Percentiles rank a stretch among this genome's conserved stretches.
Evolutionary conservation across 1,284 basidiomycete genomes (phyloP).

Genomic region (Rhizopogon parksii): DNA sequence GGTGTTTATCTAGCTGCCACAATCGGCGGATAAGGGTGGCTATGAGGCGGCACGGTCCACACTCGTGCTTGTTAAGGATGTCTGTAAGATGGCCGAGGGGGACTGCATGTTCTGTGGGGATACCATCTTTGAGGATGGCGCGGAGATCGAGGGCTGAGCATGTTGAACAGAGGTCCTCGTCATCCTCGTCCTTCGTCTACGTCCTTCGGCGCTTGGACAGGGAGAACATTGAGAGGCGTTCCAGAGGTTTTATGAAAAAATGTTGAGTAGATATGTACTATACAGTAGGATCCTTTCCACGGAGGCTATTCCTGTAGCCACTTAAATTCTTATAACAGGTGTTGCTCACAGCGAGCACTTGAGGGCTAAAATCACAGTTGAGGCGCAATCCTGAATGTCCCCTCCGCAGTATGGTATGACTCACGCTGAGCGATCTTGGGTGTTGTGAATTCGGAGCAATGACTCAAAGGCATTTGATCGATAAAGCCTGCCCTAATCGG

Average conservation of each 20-base stretch:
- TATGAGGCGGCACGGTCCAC: slow-evolving; percentile 14
- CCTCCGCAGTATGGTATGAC: too few species aligned
- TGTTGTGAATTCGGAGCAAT: too few species aligned
- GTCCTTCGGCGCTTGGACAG: not conserved
- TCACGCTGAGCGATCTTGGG: too few species aligned
- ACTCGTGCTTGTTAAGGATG: slow-evolving; percentile 9
- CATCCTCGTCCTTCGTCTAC: not conserved
- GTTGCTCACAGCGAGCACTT: too few species aligned
- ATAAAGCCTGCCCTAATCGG: slow-evolving; percentile 24
- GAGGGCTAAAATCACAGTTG: too few species aligned
- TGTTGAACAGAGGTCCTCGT: slow-evolving; percentile 2
- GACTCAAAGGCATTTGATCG: slow-evolving; percentile 15
- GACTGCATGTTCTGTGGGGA: slow-evolving; percentile 3
- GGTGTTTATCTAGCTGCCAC: slow-evolving; percentile 15
- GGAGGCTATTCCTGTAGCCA: too few species aligned
- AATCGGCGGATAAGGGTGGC: slow-evolving; percentile 9
- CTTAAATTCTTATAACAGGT: too few species aligned
- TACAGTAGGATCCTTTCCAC: too few species aligned
- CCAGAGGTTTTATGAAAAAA: too few species aligned
- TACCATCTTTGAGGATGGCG: slow-evolving; percentile 12
- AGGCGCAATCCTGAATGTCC: too few species aligned
- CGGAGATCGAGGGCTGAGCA: slow-evolving; percentile 13
- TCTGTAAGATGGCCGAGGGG: slow-evolving; percentile 12
- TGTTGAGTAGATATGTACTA: too few species aligned
- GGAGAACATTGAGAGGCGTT: not conserved